Percentiles rank a stretch among this genome's conserved stretches.
These are phyloP conservation scores for Claviceps africana DNA, from an alignment of 2,329 filamentous ascomycete genomes.

Conservation along the genomic window DNA sequence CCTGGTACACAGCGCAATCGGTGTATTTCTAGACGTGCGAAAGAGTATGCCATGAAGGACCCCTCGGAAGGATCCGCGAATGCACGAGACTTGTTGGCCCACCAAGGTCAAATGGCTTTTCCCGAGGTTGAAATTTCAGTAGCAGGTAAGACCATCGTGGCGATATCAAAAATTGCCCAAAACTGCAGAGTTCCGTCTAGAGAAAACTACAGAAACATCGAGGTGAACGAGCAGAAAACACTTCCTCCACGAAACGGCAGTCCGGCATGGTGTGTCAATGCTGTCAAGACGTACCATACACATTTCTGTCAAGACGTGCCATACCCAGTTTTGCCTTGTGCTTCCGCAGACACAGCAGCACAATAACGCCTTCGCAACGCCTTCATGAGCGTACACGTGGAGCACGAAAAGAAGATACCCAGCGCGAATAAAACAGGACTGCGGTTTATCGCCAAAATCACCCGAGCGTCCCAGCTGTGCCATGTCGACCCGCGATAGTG, in stretches of 20 bases:
- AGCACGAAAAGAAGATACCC: background rate
- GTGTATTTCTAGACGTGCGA: no score
- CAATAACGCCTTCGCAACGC: background rate
- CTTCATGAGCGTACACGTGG: background rate
- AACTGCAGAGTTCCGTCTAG: no score
- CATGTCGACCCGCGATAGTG: conserved; percentile 1
- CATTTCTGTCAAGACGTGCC: background rate
- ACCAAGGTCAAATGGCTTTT: no score
- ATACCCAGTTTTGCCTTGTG: background rate
- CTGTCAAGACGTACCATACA: background rate
- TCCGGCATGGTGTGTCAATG: background rate
- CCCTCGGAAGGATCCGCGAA: no score
- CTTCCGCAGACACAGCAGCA: background rate
- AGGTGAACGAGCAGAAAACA: no score
- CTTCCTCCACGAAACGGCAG: background rate
- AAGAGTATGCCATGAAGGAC: no score
- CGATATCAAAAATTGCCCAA: no score
- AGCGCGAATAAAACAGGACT: background rate
- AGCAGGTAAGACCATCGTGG: no score
- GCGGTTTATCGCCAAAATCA: background rate
- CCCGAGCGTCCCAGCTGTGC: conserved; percentile 1
- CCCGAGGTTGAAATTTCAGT: no score
- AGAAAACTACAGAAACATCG: no score
- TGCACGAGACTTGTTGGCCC: no score
- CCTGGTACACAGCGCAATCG: no score